Base-by-base conservation (phyloP, 2,329 filamentous ascomycete genomes). In the Pestalotiopsis sp. region DNA sequence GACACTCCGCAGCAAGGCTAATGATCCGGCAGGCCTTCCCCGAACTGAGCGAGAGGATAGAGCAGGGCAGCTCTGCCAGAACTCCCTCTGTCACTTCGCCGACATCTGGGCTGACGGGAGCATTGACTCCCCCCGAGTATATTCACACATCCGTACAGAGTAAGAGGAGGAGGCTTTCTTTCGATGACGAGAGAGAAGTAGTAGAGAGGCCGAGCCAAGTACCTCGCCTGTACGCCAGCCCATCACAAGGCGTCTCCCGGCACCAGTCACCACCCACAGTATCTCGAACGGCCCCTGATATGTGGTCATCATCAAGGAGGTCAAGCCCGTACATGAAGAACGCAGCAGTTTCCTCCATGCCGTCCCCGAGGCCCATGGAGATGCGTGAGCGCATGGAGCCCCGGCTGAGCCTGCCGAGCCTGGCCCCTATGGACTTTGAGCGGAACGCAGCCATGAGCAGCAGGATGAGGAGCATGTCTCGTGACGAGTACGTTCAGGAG, bases 81-180 rank as follows among this genome's bases (percentile, higher is more conserved):
- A 75, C 78, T 57, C 71, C 76, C 6, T 76, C 80, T 60, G 75
- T 78, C 25, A 77, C 77, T 13, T 81, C 81, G 20, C 79, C 83
- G 57, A 75, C 74, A 7, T 75, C 76, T 14, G 73, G 77, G 27
- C 74, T 71, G 31, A 57, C 71, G 67, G 78, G 74, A 63, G 72
- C 75, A 66, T 70, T 76, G 69, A 81, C 80, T 56, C 81, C 83
- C 4, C 81, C 85, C 11, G 82, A 86, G 68, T 88, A 88, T 71
- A 75, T 83, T 13, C 81, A 86, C 76, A 87, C 86, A 38, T 82
- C 86, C 31, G 82, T 74, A 70, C 76, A 77, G n/a, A 80, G 78
- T 74, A 88, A 87, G 78, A 82, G 85, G 69, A 83, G 83, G 71
- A 81, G 84, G 20, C 71, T 82, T 7, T 84, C 83, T 2, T 75